A percentile compares a stretch with the other conserved stretches of the same genome.
Evolutionary conservation across 345 rosid species (phyloP).

Genomic region (Ailanthus altissimus): DNA sequence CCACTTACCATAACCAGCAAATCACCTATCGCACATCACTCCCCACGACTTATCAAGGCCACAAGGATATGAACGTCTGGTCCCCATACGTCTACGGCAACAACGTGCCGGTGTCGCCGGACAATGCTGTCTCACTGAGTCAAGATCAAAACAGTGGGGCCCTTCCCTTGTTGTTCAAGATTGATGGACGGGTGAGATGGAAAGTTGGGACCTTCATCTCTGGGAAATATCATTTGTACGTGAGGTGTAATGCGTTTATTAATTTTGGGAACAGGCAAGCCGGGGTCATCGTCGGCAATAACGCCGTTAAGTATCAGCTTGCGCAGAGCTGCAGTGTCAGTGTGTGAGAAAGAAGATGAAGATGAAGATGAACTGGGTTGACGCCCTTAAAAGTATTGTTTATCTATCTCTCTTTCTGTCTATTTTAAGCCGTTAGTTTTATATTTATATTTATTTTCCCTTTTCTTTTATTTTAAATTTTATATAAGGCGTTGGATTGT

Average conservation of each 20-base stretch:
- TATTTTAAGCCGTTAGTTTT: not conserved
- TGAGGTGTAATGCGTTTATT: slow-evolving; percentile 58
- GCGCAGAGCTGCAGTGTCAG: slow-evolving; percentile 58
- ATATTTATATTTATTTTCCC: not conserved
- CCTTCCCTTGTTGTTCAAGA: slow-evolving; percentile 50
- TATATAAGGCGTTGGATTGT: slow-evolving; percentile 4
- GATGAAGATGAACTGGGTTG: no score
- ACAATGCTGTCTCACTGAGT: slow-evolving; percentile 45
- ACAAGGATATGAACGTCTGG: slow-evolving; percentile 70
- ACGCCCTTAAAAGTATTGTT: slow-evolving; percentile 15
- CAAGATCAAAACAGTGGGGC: slow-evolving; percentile 59
- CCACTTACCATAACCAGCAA: slow-evolving; percentile 72
- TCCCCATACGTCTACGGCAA: slow-evolving; percentile 73
- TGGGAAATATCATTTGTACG: slow-evolving; percentile 65
- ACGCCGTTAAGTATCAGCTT: slow-evolving; percentile 74
- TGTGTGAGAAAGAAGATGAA: slow-evolving; percentile 37
- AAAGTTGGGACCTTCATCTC: slow-evolving; percentile 67
- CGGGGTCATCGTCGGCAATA: slow-evolving; percentile 56
- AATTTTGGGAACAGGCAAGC: slow-evolving; percentile 48
- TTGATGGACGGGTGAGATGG: slow-evolving; percentile 87
- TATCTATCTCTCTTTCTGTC: not conserved
- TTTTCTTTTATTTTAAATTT: not conserved
- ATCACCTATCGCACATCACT: slow-evolving; percentile 62
- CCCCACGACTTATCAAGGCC: slow-evolving; percentile 57
- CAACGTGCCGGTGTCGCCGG: slow-evolving; percentile 76